Evolutionary conservation across 176 grass and related monocot genomes (phyloP), one percentile per base, ranked within the genome.

Genomic region (Paspalum vaginatum): DNA sequence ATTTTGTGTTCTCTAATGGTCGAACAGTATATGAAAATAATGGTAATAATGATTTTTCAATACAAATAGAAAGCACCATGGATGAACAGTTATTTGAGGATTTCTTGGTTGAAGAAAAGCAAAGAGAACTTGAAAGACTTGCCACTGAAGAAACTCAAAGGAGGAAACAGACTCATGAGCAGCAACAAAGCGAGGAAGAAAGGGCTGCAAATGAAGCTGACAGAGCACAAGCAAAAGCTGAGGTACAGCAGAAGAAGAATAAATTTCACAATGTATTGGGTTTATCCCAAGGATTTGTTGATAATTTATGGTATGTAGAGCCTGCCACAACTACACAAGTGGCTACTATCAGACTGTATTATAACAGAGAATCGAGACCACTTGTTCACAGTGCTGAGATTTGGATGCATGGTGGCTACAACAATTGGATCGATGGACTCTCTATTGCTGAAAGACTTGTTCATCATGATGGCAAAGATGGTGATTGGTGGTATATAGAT

Each of bases 351-450:
- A 89, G 74, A 79, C 67, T 98, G 22, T 91, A 91, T 65, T 94
- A 98, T 79, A 94, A 98, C 20, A 77, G 61, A 85, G 59, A 72
- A 69, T 85, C 81, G 9, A 78, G 80, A 9, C 79, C 85, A 32
- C 88, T 94, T 78, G 77, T 77, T 57, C 85, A 87, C 87, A 79
- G 83, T 71, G 53, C 65, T 78, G 83, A 98, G 63, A 89, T 94
- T 51, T 98, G 95, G 92, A 85, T 98, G 84, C 95, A 98, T 84
- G 90, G 90, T 65, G 92, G 92, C 66, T 89, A 83, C 81, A 98
- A 98, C 74, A 92, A 85, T 80, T 98, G 95, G 95, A 79, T 53
- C 26, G 86, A 98, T 83, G 95, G 92, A 47, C 77, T 94, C 42
- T 98, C 86, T 65, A 79, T 98, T 60, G 38, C 71, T 40, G 88